phyloP scores from a whole-genome alignment of 352 stramenopile genomes.

The Globisporangium nodosum region DNA sequence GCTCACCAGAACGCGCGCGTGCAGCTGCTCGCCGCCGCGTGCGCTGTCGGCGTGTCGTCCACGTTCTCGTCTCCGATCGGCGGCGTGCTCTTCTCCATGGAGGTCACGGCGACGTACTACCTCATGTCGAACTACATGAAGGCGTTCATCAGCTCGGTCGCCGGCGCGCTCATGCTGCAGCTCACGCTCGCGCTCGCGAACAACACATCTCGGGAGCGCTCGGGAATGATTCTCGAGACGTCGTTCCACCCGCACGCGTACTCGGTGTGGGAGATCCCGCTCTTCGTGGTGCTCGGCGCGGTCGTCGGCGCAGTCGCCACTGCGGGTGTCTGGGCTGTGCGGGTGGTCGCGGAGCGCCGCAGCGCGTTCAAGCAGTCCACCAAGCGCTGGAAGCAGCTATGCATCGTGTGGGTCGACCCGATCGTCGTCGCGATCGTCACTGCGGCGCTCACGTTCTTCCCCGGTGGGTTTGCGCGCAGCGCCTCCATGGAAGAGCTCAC shows the following conservation, averaged over 20 bases:
- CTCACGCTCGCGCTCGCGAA: conserved; percentile 57
- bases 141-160: conserved; percentile 80
- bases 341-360: conserved; percentile 41
- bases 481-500: conserved; percentile 55
- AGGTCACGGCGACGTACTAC: conserved; percentile 89
- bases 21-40: conserved; percentile 89
- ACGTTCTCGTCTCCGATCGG: conserved; percentile 93
- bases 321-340: conserved; percentile 53
- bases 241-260: conserved; percentile 46
- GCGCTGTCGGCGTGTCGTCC: conserved; percentile 89
- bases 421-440: conserved; percentile 59
- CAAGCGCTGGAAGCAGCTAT: conserved; percentile 38
- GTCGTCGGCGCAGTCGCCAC: conserved; percentile 54
- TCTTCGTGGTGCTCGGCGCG: conserved; percentile 54
- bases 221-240: conserved; percentile 43
- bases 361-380: conserved; percentile 29
- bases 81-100: conserved; percentile 93
- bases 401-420: conserved; percentile 64
- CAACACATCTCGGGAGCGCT: conserved; percentile 43
- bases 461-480: conserved; percentile 52
- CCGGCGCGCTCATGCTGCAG: conserved; percentile 71
- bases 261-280: conserved; percentile 65
- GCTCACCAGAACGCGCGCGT: conserved; percentile 71
- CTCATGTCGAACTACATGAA: conserved; percentile 90
- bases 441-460: conserved; percentile 62